These are phyloP conservation scores for Tolypocladium paradoxum DNA, from an alignment of 2,329 filamentous ascomycete species.

Conservation along the genomic window DNA sequence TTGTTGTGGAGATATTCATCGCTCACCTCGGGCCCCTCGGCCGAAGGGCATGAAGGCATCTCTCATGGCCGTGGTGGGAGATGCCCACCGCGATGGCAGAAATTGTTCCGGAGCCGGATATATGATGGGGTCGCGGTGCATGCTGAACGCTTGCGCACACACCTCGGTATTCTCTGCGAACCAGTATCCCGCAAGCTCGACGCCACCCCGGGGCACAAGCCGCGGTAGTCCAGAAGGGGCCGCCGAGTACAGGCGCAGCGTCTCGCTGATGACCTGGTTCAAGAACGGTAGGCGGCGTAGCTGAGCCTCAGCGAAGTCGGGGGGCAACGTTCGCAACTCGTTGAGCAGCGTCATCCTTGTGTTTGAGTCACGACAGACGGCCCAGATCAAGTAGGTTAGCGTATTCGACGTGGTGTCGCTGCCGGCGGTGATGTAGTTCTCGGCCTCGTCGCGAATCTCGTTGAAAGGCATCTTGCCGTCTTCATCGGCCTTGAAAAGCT, in stretches of 20 bases:
- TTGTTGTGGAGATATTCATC: neutral
- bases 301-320: slow-evolving; percentile 7
- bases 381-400: slow-evolving; percentile 33
- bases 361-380: slow-evolving; percentile 17
- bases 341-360: slow-evolving; percentile 19
- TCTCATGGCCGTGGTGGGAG: slow-evolving; percentile 26
- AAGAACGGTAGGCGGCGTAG: slow-evolving; percentile 23
- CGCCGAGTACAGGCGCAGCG: slow-evolving; percentile 30
- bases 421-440: slow-evolving; percentile 33
- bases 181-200: slow-evolving; percentile 23
- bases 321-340: slow-evolving; percentile 24
- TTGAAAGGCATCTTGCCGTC: slow-evolving; percentile 10
- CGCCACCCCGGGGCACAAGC: slow-evolving; percentile 26
- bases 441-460: slow-evolving; percentile 14
- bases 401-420: slow-evolving; percentile 38
- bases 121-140: slow-evolving; percentile 28
- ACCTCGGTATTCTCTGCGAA: slow-evolving; percentile 28
- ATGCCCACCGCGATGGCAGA: slow-evolving; percentile 27
- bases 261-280: slow-evolving; percentile 31
- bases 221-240: slow-evolving; percentile 28
- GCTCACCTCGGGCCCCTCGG: slow-evolving; percentile 30
- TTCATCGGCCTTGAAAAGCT: slow-evolving; percentile 22
- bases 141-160: slow-evolving; percentile 30
- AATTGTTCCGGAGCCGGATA: slow-evolving; percentile 14
- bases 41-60: slow-evolving; percentile 40